Base-by-base conservation (phyloP, 805 yeast genomes). In the Candida khao-thaluensis region DNA sequence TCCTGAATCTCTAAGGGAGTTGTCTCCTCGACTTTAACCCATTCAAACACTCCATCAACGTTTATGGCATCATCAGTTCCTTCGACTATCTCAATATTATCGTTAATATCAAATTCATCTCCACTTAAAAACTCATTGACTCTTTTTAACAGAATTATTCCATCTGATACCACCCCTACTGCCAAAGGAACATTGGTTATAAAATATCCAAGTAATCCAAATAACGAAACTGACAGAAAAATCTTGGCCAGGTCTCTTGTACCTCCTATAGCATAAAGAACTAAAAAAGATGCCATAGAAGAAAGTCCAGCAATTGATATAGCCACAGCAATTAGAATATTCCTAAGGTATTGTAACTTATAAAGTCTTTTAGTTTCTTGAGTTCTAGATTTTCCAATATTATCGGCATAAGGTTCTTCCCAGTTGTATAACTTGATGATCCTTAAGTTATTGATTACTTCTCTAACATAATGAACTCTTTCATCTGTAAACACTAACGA, bases 341-440 rank as follows among this genome's bases (percentile, higher is more conserved):
- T 85, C 54, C 90, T 76, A 20, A 77, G 57, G 30, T 79, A 69
- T 51, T 85, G 90, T 68, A 87, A 74, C 41, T 65, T 70, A 47
- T 79, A 72, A 42, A 90, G 72, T 35, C 69, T 64, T 3, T 53
- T 50, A 71, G 85, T 79, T 60, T 89, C 97, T 16, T 64, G 52
- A 1, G 54, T 51, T 57, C 97, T 76, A 20, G 77, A 66, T 11
- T 66, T 68, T 11, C 74, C 54, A 23, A 90, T 72, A 40, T 72
- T 64, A 6, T 70, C 57, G 37, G 71, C 69, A 56, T 87, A 90
- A 0, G 96, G 88, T 18, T 69, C 69, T 63, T 90, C 97, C 96
- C 96, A 90, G 1, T 95, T 85, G 57, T 89, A 90, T 56, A 76
- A 83, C 64, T 90, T 90, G 58, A 90, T 85, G 57, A 82, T 74